phyloP scores from a whole-genome alignment of 2,329 filamentous ascomycete genomes.

The Sclerotinia nivalis region DNA sequence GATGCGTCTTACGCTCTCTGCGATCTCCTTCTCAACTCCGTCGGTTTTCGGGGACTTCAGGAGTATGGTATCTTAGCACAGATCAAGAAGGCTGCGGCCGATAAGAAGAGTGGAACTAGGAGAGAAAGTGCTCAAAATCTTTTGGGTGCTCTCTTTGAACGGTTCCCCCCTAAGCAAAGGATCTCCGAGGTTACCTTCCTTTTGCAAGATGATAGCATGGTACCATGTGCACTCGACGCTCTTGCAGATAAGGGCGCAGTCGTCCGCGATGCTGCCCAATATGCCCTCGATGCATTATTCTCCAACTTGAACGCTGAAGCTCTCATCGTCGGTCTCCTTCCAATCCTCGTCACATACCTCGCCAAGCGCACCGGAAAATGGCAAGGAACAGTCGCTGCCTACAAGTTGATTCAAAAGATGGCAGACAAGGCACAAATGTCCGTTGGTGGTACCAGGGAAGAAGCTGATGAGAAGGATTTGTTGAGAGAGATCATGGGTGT shows the following conservation, averaged over 20 bases:
- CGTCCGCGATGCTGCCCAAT: slow-evolving; percentile 88
- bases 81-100: slow-evolving; percentile 74
- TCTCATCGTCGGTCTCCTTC: slow-evolving; percentile 78
- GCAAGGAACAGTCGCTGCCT: slow-evolving; percentile 91
- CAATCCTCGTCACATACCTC: slow-evolving; percentile 73
- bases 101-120: slow-evolving; percentile 88
- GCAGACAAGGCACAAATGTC: slow-evolving; percentile 91
- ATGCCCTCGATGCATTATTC: slow-evolving; percentile 89
- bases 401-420: slow-evolving; percentile 85
- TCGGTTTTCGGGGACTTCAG: slow-evolving; percentile 62
- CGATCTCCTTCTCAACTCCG: slow-evolving; percentile 63
- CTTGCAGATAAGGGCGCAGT: slow-evolving; percentile 87
- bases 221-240: slow-evolving; percentile 75
- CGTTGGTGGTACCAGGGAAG: slow-evolving; percentile 74
- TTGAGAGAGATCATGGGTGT: slow-evolving; percentile 88
- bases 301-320: slow-evolving; percentile 76
- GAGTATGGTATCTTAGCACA: slow-evolving; percentile 63
- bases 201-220: slow-evolving; percentile 73
- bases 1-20: slow-evolving; percentile 66
- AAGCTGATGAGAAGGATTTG: slow-evolving; percentile 84
- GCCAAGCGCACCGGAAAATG: slow-evolving; percentile 87
- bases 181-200: slow-evolving; percentile 80
- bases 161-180: slow-evolving; percentile 74
- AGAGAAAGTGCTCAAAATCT: slow-evolving; percentile 95
- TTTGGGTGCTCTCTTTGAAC: slow-evolving; percentile 89